phyloP scores from a whole-genome alignment of 2,329 filamentous ascomycete species.

The Chaetomium strumarium region DNA sequence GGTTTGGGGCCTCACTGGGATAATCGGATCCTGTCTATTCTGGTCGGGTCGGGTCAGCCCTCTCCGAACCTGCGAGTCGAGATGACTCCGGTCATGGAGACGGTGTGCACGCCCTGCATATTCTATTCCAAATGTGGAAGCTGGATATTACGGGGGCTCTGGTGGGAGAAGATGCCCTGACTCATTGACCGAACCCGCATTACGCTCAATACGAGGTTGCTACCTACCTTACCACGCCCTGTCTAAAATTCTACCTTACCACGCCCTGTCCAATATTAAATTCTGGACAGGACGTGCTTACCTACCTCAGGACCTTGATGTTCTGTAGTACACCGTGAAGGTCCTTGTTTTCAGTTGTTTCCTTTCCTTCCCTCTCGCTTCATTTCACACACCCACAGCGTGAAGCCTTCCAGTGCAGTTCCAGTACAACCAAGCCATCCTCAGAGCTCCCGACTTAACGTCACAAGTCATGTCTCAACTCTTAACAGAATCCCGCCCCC shows the following conservation, averaged over 20 bases:
- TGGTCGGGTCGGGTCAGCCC: background rate
- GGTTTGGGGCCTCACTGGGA: too few species aligned
- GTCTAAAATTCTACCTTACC: too few species aligned
- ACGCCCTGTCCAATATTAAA: too few species aligned
- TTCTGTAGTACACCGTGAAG: too few species aligned
- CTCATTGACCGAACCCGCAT: background rate
- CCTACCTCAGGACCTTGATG: too few species aligned
- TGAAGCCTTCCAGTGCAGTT: too few species aligned
- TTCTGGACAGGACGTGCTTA: too few species aligned
- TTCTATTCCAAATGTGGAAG: conserved; percentile 13
- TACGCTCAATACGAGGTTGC: background rate
- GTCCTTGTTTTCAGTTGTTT: too few species aligned
- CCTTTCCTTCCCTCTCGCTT: too few species aligned
- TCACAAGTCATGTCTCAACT: background rate
- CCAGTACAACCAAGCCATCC: background rate
- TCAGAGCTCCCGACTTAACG: background rate
- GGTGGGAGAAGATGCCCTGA: background rate
- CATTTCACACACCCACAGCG: too few species aligned
- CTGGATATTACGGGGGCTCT: background rate
- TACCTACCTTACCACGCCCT: too few species aligned
- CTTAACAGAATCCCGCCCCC: background rate
- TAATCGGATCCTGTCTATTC: too few species aligned
- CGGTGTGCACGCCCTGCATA: background rate
- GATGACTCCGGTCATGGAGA: background rate
- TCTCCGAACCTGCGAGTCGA: background rate